Percentiles rank a stretch among this genome's conserved stretches.
Evolutionary conservation across 164 flowering plant species (phyloP).

Genomic region (Vitis rotundifolia): DNA sequence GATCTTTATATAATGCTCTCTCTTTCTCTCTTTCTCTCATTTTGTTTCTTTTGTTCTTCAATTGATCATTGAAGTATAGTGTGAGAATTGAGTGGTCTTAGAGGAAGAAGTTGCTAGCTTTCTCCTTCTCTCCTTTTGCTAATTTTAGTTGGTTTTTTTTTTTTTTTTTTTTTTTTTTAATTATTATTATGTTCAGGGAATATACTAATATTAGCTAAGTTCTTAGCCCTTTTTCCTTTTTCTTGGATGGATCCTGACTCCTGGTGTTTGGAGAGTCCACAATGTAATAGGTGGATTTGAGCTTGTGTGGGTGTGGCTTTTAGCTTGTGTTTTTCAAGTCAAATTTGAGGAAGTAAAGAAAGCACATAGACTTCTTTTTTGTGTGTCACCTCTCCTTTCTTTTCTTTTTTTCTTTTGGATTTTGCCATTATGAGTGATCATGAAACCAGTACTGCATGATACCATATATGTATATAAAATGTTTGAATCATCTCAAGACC

Average conservation of each 20-base stretch:
- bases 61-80: not conserved
- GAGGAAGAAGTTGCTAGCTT: slow-evolving; percentile 14
- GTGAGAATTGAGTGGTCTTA: slow-evolving; percentile 2
- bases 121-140: not conserved
- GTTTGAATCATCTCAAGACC: too few relatives aligned
- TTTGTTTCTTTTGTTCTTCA: not conserved
- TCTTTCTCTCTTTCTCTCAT: not conserved
- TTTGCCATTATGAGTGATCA: not conserved
- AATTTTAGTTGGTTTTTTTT: too few relatives aligned
- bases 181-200: too few relatives aligned
- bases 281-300: slow-evolving; percentile 14
- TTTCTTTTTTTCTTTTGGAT: not conserved
- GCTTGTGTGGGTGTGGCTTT: slow-evolving; percentile 10
- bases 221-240: not conserved
- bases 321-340: slow-evolving; percentile 2
- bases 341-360: not conserved
- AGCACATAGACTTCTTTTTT: slow-evolving; percentile 8
- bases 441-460: too few relatives aligned
- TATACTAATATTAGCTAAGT: too few relatives aligned
- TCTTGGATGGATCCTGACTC: slow-evolving; percentile 18
- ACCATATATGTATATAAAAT: too few relatives aligned
- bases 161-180: too few relatives aligned
- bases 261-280: slow-evolving; percentile 11
- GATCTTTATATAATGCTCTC: not conserved
- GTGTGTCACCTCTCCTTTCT: slow-evolving; percentile 6